phyloP scores from a whole-genome alignment of 306 rosid genomes.

The Bauhinia variegata region DNA sequence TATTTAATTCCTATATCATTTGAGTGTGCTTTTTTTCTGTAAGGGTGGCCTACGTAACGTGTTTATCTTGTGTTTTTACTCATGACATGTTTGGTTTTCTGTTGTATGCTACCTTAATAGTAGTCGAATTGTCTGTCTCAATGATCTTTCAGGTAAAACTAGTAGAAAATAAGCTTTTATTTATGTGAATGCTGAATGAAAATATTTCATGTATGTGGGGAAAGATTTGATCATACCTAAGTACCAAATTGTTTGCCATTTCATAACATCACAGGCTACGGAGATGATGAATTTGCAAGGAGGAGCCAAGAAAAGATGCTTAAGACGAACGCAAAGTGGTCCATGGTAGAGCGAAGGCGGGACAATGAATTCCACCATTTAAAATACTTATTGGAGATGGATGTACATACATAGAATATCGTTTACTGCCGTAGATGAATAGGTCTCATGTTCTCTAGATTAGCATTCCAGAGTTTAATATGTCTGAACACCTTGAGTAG shows the following conservation, averaged over 20 bases:
- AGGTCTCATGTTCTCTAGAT: slow-evolving; percentile 41
- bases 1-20: slow-evolving; percentile 5
- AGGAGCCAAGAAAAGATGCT: slow-evolving; percentile 73
- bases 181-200: too few relatives aligned
- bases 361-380: slow-evolving; percentile 35
- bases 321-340: slow-evolving; percentile 85
- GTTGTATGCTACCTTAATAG: slow-evolving; percentile 1
- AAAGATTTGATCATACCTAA: slow-evolving; percentile 2
- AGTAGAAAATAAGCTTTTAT: slow-evolving; percentile 18
- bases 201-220: too few relatives aligned
- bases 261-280: slow-evolving; percentile 57
- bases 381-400: slow-evolving; percentile 33
- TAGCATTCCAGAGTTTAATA: slow-evolving; percentile 31
- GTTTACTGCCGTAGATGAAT: slow-evolving; percentile 51
- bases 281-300: slow-evolving; percentile 72
- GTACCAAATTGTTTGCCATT: slow-evolving; percentile 32
- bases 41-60: background rate
- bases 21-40: background rate
- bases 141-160: slow-evolving; percentile 7
- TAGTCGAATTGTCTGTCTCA: slow-evolving; percentile 1
- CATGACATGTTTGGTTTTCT: slow-evolving; percentile 1
- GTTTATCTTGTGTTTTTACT: slow-evolving; percentile 9
- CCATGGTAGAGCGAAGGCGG: slow-evolving; percentile 66
- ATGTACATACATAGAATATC: slow-evolving; percentile 34
- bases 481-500: slow-evolving; percentile 29